A percentile compares a stretch with the other conserved stretches of the same genome.
phyloP scores from a whole-genome alignment of 495 filamentous ascomycete species.

The Penicillium alfredii region DNA sequence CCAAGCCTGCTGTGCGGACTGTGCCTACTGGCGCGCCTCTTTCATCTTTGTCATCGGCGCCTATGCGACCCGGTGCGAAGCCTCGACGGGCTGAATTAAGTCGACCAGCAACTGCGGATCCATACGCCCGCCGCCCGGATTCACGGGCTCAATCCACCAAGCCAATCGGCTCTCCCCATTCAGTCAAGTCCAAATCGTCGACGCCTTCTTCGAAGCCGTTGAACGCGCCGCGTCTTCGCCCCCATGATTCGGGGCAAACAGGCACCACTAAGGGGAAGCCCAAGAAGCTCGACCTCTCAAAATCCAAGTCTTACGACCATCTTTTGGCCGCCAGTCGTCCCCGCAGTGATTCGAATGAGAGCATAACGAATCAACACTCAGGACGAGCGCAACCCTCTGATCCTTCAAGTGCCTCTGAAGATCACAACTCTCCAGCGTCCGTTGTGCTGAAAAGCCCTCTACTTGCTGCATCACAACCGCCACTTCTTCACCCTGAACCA shows the following conservation, averaged over 20 bases:
- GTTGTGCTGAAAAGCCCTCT: slow-evolving; percentile 25
- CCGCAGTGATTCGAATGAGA: slow-evolving; percentile 27
- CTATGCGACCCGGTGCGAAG: slow-evolving; percentile 49
- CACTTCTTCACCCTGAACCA: slow-evolving; percentile 1
- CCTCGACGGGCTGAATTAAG: slow-evolving; percentile 42
- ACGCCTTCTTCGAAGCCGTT: slow-evolving; percentile 26
- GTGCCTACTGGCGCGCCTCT: slow-evolving; percentile 29
- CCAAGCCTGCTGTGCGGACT: slow-evolving; percentile 24
- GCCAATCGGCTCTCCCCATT: slow-evolving; percentile 39
- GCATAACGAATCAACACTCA: slow-evolving; percentile 12
- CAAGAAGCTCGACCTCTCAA: slow-evolving; percentile 36
- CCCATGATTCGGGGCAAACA: slow-evolving; percentile 20
- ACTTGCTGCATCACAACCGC: slow-evolving; percentile 15
- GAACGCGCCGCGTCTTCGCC: slow-evolving; percentile 26
- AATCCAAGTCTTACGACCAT: slow-evolving; percentile 24
- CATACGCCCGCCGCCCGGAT: slow-evolving; percentile 41
- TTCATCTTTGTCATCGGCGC: slow-evolving; percentile 52
- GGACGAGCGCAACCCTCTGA: slow-evolving; percentile 28
- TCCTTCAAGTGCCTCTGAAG: slow-evolving; percentile 52
- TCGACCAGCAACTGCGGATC: slow-evolving; percentile 55
- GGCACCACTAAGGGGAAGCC: slow-evolving; percentile 31
- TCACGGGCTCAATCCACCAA: slow-evolving; percentile 18
- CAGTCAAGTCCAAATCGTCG: slow-evolving; percentile 23
- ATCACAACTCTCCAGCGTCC: slow-evolving; percentile 43
- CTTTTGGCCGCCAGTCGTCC: slow-evolving; percentile 15